Conservation (phyloP, 164 flowering plant species). For the Macadamia integrifolia region DNA sequence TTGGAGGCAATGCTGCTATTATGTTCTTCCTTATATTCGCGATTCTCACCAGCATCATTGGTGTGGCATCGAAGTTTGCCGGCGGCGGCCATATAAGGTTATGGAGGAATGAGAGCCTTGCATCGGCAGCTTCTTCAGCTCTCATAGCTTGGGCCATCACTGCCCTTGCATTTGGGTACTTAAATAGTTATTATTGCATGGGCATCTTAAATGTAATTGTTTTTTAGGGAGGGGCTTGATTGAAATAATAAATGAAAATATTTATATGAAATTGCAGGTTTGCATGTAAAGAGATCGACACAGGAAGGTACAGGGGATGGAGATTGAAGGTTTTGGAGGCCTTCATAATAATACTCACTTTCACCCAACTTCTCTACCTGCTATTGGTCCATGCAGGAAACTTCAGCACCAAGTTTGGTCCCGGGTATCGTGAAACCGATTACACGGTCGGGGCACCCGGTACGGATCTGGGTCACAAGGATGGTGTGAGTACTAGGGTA, state of each 20-base stretch:
- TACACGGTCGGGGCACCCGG: conserved; percentile 35
- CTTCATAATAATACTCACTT: conserved; percentile 50
- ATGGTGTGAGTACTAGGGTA: conserved; percentile 9
- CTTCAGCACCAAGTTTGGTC: conserved; percentile 65
- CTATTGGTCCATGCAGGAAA: conserved; percentile 68
- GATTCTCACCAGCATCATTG: conserved; percentile 58
- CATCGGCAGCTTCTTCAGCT: conserved; percentile 64
- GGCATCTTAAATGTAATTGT: too few relatives aligned
- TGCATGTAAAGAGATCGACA: conserved; percentile 74
- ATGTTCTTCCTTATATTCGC: conserved; percentile 54
- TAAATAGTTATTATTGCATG: too few relatives aligned
- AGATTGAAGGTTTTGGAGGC: conserved; percentile 73
- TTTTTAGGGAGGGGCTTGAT: neutral
- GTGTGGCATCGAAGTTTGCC: conserved; percentile 58
- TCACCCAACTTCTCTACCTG: conserved; percentile 65
- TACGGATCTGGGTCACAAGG: conserved; percentile 24
- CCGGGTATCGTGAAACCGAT: conserved; percentile 59
- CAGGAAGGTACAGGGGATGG: conserved; percentile 89
- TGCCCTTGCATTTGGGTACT: conserved; percentile 77
- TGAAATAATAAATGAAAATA: neutral
- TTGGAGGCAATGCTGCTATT: conserved; percentile 63
- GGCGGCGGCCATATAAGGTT: conserved; percentile 69
- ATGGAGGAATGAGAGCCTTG: conserved; percentile 84
- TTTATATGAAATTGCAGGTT: conserved; percentile 33
- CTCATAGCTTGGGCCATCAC: conserved; percentile 82